Percentiles rank a stretch among this genome's conserved stretches.
phyloP scores from a whole-genome alignment of 2,329 filamentous ascomycete genomes.

The Ophiognomonia clavigignenti-juglandacearum region DNA sequence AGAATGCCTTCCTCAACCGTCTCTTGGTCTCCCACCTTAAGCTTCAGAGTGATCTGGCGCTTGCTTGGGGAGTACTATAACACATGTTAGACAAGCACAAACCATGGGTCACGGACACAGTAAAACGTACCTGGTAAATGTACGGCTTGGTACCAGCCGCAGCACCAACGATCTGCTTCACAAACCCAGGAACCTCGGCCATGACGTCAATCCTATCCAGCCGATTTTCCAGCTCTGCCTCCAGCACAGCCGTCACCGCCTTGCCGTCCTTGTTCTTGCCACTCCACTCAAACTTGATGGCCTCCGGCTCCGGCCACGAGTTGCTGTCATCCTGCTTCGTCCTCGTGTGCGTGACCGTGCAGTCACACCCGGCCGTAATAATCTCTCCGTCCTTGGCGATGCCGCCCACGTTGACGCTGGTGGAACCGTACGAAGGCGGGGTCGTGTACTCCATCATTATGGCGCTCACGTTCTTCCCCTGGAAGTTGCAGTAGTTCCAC shows the following conservation, averaged over 20 bases:
- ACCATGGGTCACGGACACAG: neutral
- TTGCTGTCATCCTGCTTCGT: constrained; percentile 69
- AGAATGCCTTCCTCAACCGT: constrained; percentile 71
- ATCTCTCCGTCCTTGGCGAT: constrained; percentile 79
- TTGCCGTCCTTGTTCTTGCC: constrained; percentile 75
- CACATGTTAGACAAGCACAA: constrained; percentile 19
- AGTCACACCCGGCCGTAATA: constrained; percentile 63
- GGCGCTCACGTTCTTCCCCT: constrained; percentile 80
- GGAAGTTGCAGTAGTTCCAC: constrained; percentile 94
- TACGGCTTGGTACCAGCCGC: constrained; percentile 93
- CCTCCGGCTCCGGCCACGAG: constrained; percentile 83
- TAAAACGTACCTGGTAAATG: constrained; percentile 76
- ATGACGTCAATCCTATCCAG: constrained; percentile 90
- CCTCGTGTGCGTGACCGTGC: constrained; percentile 64
- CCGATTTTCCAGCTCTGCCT: constrained; percentile 62
- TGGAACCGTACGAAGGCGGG: constrained; percentile 85
- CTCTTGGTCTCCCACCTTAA: constrained; percentile 79
- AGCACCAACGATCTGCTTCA: constrained; percentile 87
- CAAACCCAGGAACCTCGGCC: constrained; percentile 90
- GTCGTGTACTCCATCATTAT: constrained; percentile 96
- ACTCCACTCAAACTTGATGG: constrained; percentile 71
- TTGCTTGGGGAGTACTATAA: constrained; percentile 63
- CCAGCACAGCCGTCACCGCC: constrained; percentile 62
- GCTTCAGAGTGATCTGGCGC: constrained; percentile 65
- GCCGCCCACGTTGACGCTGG: constrained; percentile 75